phyloP scores from a whole-genome alignment of 164 flowering plant genomes.

The Stephania cephalantha region DNA sequence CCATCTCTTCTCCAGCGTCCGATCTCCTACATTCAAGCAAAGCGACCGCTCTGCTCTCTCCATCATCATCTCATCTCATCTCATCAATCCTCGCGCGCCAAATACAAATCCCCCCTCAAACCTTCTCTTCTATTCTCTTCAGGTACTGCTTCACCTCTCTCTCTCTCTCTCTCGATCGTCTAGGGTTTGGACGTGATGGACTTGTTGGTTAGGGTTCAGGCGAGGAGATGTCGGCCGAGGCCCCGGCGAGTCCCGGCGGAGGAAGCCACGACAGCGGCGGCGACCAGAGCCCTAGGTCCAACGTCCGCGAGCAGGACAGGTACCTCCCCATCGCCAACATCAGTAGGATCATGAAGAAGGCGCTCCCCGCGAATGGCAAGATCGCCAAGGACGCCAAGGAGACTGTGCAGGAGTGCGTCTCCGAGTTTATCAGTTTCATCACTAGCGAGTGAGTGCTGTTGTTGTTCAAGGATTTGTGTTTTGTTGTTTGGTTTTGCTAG shows the following conservation, averaged over 20 bases:
- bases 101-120: constrained; percentile 12
- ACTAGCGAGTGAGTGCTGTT: constrained; percentile 31
- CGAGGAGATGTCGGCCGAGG: constrained; percentile 24
- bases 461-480: not conserved
- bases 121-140: not conserved
- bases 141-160: not conserved
- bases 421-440: constrained; percentile 41
- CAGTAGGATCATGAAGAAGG: constrained; percentile 46
- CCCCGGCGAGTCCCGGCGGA: constrained; percentile 31
- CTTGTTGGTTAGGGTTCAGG: constrained; percentile 11
- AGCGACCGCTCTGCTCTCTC: not conserved
- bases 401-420: constrained; percentile 41
- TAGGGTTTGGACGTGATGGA: constrained; percentile 7
- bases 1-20: constrained; percentile 35
- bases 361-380: constrained; percentile 37
- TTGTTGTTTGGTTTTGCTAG: not conserved
- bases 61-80: not conserved
- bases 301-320: constrained; percentile 39
- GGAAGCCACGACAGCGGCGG: constrained; percentile 41
- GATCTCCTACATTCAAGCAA: constrained; percentile 19
- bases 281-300: constrained; percentile 30
- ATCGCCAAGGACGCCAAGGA: constrained; percentile 45
- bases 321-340: constrained; percentile 41
- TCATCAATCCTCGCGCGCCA: constrained; percentile 17
- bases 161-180: constrained; percentile 3